phyloP scores from a whole-genome alignment of 352 stramenopile genomes.

The Phytophthora europaea region DNA sequence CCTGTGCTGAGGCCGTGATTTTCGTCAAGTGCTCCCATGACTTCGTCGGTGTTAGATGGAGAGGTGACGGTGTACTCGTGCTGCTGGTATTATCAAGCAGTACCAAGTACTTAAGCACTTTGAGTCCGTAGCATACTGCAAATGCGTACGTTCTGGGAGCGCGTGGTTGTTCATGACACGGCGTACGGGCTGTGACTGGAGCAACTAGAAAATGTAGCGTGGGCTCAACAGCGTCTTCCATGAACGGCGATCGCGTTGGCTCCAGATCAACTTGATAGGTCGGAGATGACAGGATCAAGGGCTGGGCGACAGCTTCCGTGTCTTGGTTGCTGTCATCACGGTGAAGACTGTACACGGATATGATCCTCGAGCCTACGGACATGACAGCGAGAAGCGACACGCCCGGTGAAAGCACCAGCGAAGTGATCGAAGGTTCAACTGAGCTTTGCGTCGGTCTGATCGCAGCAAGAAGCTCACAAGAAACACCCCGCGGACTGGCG shows the following conservation, averaged over 20 bases:
- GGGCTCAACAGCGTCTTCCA: constrained; percentile 1
- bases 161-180: background rate
- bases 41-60: constrained; percentile 17
- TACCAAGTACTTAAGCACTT: constrained; percentile 49
- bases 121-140: constrained; percentile 40
- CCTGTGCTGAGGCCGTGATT: constrained; percentile 49
- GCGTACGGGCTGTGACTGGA: constrained; percentile 8
- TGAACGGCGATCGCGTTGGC: constrained; percentile 16
- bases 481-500: background rate
- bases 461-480: constrained; percentile 20
- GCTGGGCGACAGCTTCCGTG: background rate
- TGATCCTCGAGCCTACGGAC: constrained; percentile 1
- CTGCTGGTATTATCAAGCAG: background rate
- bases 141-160: constrained; percentile 41
- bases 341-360: constrained; percentile 23
- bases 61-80: background rate
- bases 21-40: constrained; percentile 50
- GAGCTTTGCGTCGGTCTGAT: constrained; percentile 10
- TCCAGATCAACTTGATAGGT: constrained; percentile 29
- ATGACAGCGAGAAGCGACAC: constrained; percentile 34
- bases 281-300: constrained; percentile 6
- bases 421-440: background rate
- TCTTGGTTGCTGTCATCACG: constrained; percentile 3
- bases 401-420: constrained; percentile 41
- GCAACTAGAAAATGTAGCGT: constrained; percentile 37